Conservation (phyloP, 2,329 filamentous ascomycete genomes). For the Diaporthe sp. region DNA sequence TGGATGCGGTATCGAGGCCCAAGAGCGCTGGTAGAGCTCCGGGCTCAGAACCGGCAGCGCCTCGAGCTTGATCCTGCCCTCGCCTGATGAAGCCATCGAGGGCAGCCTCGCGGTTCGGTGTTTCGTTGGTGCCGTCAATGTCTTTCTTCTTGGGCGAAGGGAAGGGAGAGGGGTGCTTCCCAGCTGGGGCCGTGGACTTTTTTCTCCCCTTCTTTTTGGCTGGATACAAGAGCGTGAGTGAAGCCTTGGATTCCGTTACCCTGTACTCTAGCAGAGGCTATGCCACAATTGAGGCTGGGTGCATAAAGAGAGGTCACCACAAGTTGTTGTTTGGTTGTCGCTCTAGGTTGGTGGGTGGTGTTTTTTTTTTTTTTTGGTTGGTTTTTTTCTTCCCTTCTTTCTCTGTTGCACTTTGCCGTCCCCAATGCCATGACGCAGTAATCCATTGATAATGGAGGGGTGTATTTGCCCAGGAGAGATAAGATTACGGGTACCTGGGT, state of each 20-base stretch:
- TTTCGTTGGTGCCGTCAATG: background rate
- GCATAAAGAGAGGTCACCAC: background rate
- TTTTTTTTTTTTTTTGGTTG: too few relatives aligned
- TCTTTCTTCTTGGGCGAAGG: background rate
- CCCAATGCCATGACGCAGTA: conserved; percentile 16
- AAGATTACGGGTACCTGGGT: background rate
- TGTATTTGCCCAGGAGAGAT: background rate
- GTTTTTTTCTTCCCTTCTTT: too few relatives aligned
- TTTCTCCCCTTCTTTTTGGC: background rate
- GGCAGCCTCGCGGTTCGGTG: background rate
- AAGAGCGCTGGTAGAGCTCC: conserved; percentile 79
- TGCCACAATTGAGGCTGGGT: background rate
- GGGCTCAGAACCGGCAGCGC: conserved; percentile 66
- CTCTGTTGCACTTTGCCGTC: background rate
- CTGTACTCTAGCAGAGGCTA: too few relatives aligned
- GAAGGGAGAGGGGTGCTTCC: background rate
- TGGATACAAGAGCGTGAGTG: background rate
- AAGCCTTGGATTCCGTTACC: background rate
- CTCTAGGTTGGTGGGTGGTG: background rate
- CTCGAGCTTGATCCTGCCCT: conserved; percentile 39
- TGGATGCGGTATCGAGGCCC: conserved; percentile 89
- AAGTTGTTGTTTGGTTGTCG: background rate
- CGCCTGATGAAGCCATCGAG: conserved; percentile 52
- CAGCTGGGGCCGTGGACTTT: background rate
- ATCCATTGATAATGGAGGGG: background rate